Conservation (phyloP, 805 yeast genomes). For the Candida rishiriensis region DNA sequence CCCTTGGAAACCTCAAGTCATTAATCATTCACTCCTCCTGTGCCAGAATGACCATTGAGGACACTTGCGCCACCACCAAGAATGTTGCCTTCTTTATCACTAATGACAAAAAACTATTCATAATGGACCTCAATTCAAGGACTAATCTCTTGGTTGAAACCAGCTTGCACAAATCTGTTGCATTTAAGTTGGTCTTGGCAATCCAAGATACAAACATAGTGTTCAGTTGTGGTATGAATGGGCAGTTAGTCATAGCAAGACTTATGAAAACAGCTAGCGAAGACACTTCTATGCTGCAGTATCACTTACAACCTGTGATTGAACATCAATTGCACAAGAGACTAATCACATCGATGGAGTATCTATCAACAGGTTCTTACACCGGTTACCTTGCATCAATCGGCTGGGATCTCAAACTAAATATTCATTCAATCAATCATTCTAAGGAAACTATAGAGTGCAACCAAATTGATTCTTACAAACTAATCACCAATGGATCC, state of each 20-base stretch:
- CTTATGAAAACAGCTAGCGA: constrained; percentile 1
- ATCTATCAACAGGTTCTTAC: constrained; percentile 6
- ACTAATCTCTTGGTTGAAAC: constrained; percentile 6
- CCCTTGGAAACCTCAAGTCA: constrained; percentile 16
- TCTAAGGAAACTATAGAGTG: constrained; percentile 12
- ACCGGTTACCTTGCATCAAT: constrained; percentile 43
- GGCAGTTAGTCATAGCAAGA: constrained; percentile 16
- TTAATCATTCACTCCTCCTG: constrained; percentile 22
- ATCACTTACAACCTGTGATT: constrained; percentile 3
- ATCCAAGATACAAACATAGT: constrained; percentile 19
- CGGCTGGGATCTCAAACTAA: constrained; percentile 55
- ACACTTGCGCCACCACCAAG: not conserved
- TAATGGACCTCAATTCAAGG: constrained; percentile 22
- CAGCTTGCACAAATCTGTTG: constrained; percentile 15
- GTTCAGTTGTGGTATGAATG: constrained; percentile 32
- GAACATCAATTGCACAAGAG: constrained; percentile 27
- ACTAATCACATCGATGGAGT: constrained; percentile 23
- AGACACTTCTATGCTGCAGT: not conserved
- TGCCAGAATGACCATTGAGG: constrained; percentile 10
- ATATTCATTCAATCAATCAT: constrained; percentile 28
- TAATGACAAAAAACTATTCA: constrained; percentile 21
- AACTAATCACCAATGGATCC: constrained; percentile 47
- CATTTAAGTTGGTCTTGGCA: constrained; percentile 18
- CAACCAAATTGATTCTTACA: constrained; percentile 23
- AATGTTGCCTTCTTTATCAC: constrained; percentile 24